A percentile compares a stretch with the other conserved stretches of the same genome.
phyloP scores from a whole-genome alignment of 1,284 basidiomycete species.

The Cronartium ribicola region DNA sequence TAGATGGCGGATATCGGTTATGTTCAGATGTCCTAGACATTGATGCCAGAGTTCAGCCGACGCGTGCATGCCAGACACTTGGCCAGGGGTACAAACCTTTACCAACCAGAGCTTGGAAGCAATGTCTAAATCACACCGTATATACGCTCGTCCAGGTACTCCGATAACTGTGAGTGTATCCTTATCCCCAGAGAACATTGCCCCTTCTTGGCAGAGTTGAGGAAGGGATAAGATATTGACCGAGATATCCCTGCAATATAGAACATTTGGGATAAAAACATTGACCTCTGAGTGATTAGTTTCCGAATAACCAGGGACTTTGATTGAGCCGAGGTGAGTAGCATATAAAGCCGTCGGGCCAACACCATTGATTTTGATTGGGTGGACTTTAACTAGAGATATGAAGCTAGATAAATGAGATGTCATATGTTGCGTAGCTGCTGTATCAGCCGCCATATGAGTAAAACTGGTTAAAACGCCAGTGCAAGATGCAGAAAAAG shows the following conservation, averaged over 20 bases:
- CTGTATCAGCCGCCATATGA: background rate
- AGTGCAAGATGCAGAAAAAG: no score
- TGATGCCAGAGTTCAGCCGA: background rate
- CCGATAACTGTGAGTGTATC: background rate
- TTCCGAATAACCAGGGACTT: background rate
- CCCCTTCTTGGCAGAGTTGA: background rate
- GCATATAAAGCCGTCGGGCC: background rate
- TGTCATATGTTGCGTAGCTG: background rate
- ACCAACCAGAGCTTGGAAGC: background rate
- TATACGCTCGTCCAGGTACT: background rate
- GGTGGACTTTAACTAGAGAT: background rate
- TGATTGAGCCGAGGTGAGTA: background rate
- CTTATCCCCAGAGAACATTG: background rate
- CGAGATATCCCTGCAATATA: background rate
- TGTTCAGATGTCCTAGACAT: no score
- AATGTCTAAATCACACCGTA: background rate
- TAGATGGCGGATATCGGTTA: no score
- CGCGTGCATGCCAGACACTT: background rate
- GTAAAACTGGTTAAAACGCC: no score
- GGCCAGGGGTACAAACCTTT: background rate
- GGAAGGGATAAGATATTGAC: background rate
- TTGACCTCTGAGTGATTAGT: background rate
- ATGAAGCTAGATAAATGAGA: background rate
- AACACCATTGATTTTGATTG: background rate
- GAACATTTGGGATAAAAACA: background rate